These are phyloP conservation scores for Isatis lusitanica DNA, from an alignment of 441 rosid genomes.

Conservation along the genomic window DNA sequence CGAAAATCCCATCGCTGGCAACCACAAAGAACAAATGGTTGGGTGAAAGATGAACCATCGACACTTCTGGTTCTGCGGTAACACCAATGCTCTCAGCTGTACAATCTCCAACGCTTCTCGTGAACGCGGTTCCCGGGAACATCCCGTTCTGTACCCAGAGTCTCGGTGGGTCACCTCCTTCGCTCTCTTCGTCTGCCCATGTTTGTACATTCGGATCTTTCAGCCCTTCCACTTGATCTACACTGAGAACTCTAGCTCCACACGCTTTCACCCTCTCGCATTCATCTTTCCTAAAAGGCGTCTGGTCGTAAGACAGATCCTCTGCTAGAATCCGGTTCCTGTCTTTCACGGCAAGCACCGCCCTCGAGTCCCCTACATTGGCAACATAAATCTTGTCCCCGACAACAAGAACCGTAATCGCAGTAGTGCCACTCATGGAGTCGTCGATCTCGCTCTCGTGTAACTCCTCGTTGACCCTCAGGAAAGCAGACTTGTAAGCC, in stretches of 20 bases:
- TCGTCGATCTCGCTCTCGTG: conserved; percentile 81
- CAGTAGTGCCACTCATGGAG: conserved; percentile 91
- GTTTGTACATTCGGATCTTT: conserved; percentile 78
- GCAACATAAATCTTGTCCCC: conserved; percentile 82
- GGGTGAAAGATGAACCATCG: conserved; percentile 58
- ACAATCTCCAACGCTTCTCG: conserved; percentile 86
- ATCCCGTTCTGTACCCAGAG: conserved; percentile 91
- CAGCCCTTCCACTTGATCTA: conserved; percentile 86
- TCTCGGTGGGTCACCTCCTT: conserved; percentile 92
- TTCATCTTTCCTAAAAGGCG: conserved; percentile 93
- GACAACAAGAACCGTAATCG: conserved; percentile 82
- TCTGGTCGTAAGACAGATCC: conserved; percentile 88
- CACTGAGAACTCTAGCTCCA: conserved; percentile 90
- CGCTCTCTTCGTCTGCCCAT: conserved; percentile 88
- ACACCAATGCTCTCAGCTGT: conserved; percentile 89
- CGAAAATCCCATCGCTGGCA: conserved; percentile 96
- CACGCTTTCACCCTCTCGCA: conserved; percentile 82
- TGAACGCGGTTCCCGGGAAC: conserved; percentile 93
- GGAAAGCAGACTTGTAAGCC: conserved; percentile 71
- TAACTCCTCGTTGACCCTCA: conserved; percentile 60
- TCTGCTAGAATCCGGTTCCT: conserved; percentile 64
- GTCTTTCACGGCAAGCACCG: conserved; percentile 69
- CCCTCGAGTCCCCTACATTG: conserved; percentile 95
- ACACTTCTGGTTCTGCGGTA: conserved; percentile 80
- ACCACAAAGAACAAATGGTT: conserved; percentile 81